Base-by-base conservation (phyloP, 1,284 basidiomycete species). In the Moesziomyces sp. region DNA sequence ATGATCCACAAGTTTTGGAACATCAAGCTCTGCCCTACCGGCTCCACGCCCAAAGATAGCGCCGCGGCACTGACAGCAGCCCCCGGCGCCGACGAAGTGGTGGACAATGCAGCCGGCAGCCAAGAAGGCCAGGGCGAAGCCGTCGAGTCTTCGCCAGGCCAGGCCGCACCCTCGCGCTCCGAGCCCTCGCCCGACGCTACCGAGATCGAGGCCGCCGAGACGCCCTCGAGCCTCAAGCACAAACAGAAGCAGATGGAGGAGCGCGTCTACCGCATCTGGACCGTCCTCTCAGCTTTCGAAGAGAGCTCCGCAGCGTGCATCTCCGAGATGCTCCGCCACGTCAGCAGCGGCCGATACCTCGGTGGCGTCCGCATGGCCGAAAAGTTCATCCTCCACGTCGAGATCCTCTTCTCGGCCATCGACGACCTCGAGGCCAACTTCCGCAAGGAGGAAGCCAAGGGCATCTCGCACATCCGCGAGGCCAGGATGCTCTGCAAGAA, bases 1-100 rank as follows among this genome's bases (percentile, higher is more conserved):
- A 98, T 99, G 95, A 98, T 99, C 80, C 96, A 98, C 86, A 98
- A 67, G 92, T 98, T 99, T 85, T 99, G 96, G 96, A 98, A 98
- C 84, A 95, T 98, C 85, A 97, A 97, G 85, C 91, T 99, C 6
- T 78, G 70, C 28, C 80, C 77, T 1, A 77, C 78, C 5, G 79
- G 78, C 1, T 74, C 74, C 8, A 80, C 79, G 10, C 79, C 79
- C 24, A 72, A 74, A 53, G 76, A 78, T 19, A 70, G 73, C 11
- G 55, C 71, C 38, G 61, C 52, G 23, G 55, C 66, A 0, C 19
- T 59, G n/a, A 47, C 66, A 7, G 48, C 62, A n/a, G 56, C 53
- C 3, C 24, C 24, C 8, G 46, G 55, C 24, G 52, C 55, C n/a
- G 60, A 62, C 28, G 49, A 45, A 18, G 14, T 35, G 11, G 42